Conservation (phyloP, 345 rosid genomes). For the Limnanthes douglasii region DNA sequence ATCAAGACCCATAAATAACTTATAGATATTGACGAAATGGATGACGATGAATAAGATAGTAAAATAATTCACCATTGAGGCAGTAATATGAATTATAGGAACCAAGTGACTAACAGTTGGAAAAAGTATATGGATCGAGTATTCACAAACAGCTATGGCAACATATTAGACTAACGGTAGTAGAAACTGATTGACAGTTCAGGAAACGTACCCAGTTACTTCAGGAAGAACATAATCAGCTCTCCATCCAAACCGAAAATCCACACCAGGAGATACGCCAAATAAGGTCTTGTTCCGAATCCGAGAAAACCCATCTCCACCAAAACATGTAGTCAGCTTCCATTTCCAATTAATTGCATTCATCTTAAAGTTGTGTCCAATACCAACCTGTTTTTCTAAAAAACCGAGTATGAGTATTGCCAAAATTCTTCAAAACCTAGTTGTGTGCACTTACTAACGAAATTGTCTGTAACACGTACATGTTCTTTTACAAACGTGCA, state of each 20-base stretch:
- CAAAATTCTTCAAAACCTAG: constrained; percentile 1
- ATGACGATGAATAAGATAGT: not conserved
- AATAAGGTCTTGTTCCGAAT: constrained; percentile 69
- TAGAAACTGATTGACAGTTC: too few species aligned
- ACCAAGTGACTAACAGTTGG: constrained; percentile 1
- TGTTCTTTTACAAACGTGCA: too few species aligned
- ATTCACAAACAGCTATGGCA: too few species aligned
- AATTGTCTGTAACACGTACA: not conserved
- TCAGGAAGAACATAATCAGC: constrained; percentile 89
- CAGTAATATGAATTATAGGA: not conserved
- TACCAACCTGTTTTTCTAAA: constrained; percentile 41
- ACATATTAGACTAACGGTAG: too few species aligned
- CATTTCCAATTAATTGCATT: constrained; percentile 82
- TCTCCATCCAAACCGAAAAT: constrained; percentile 81
- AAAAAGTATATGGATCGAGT: too few species aligned
- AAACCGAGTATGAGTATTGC: not conserved
- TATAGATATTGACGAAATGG: not conserved
- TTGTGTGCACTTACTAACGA: constrained; percentile 1
- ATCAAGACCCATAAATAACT: constrained; percentile 8
- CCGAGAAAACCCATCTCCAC: constrained; percentile 77
- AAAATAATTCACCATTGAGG: not conserved
- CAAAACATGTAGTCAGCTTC: constrained; percentile 78
- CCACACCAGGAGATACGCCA: constrained; percentile 68
- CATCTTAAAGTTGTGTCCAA: constrained; percentile 68
- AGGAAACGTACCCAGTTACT: constrained; percentile 53